These are phyloP conservation scores for Coprinopsis sp. DNA, from an alignment of 768 basidiomycete genomes.

Conservation along the genomic window DNA sequence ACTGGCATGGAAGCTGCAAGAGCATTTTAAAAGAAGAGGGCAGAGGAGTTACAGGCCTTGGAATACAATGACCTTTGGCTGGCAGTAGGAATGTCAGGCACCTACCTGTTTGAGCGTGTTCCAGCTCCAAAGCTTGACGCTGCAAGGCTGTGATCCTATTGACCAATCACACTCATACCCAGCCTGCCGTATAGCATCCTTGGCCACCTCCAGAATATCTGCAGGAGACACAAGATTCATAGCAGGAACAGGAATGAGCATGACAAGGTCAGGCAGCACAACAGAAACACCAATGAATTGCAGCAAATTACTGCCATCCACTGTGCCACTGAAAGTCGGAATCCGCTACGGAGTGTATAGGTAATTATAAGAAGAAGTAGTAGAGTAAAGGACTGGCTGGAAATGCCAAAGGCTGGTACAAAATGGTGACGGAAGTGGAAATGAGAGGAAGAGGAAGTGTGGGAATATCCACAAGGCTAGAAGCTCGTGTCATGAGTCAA, in stretches of 20 bases:
- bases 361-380: neutral
- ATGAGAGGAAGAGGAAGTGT: too few relatives aligned
- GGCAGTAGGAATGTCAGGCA: neutral
- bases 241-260: slow-evolving; percentile 3
- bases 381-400: neutral
- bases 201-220: slow-evolving; percentile 20
- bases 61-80: neutral
- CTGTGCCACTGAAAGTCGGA: slow-evolving; percentile 13
- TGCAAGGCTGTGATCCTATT: slow-evolving; percentile 17
- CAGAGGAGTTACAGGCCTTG: neutral
- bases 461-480: too few relatives aligned
- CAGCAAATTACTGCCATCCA: too few relatives aligned
- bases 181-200: slow-evolving; percentile 18
- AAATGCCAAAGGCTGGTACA: neutral
- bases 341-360: slow-evolving; percentile 19
- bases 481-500: too few relatives aligned
- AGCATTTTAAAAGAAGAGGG: neutral
- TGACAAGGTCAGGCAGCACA: neutral
- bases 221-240: slow-evolving; percentile 8
- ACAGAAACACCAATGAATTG: neutral
- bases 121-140: slow-evolving; percentile 22
- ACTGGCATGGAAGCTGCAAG: neutral
- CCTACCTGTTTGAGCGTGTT: slow-evolving; percentile 25
- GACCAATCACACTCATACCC: slow-evolving; percentile 27
- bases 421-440: too few relatives aligned